Evolutionary conservation across 805 yeast species (phyloP), one percentile per base, ranked within the genome.

Genomic region (Yarrowia osloensis): DNA sequence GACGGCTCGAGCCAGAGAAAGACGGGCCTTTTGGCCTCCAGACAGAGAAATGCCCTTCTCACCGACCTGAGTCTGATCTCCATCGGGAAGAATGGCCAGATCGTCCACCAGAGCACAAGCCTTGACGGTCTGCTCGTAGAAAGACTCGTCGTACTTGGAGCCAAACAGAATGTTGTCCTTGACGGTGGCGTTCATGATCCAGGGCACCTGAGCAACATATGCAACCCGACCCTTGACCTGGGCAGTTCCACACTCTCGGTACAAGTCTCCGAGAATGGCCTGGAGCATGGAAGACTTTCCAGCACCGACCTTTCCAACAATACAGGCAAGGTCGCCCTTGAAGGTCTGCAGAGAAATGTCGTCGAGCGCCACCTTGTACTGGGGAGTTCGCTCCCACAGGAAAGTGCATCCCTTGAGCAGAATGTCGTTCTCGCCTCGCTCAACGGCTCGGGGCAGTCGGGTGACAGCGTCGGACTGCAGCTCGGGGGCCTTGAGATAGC

Each of bases 111-210:
- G 77, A 0, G 91, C 87, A 76, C 96, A 90, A 1, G 88, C 88
- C 42, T 81, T 77, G 15, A 91, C 74, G 6, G 90, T 84, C 17
- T 77, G 76, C 7, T 82, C 73, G 73, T 90, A 90, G 69, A 79
- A 82, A 1, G 76, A 73, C 62, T 81, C 77, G 67, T 87, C 85
- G 67, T 74, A 86, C 19, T 82, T 82, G 21, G 74, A 69, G 17
- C 96, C 96, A 77, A 90, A 91, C 15, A 82, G 62, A 66, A 90
- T 89, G 73, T 90, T 90, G 19, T 88, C 91, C 72, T 84, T 83
- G 5, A 95, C 94, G 3, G 96, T 82, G 39, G 97, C 98, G 75
- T 95, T 95, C 89, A 92, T 89, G 70, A 95, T 92, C 99, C 99
- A 95, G 1, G 99, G 96, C 44, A 89, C 87, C 22, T 91, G 92